A percentile compares a stretch with the other conserved stretches of the same genome.
phyloP scores from a whole-genome alignment of 1,139 yeast species.

The Geotrichum aggregatum region DNA sequence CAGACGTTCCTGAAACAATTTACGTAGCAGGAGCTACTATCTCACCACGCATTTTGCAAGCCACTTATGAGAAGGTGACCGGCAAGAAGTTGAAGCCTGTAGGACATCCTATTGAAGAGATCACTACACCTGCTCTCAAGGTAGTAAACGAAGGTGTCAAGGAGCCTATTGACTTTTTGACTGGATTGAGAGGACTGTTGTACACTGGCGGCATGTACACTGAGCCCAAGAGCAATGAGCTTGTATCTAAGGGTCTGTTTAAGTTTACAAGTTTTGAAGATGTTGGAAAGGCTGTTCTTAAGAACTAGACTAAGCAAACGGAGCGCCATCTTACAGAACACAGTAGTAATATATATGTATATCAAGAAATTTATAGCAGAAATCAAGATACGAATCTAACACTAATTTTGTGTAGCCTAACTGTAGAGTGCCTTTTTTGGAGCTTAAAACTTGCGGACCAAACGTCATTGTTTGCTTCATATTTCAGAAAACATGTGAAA shows the following conservation, averaged over 20 bases:
- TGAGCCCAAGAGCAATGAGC: not conserved
- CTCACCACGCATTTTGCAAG: constrained; percentile 43
- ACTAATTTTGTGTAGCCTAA: too few species aligned
- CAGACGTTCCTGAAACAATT: constrained; percentile 45
- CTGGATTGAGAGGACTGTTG: not conserved
- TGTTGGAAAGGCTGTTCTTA: constrained; percentile 1
- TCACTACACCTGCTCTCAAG: constrained; percentile 10
- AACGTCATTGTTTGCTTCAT: too few species aligned
- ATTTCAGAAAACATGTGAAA: too few species aligned
- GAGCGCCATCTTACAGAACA: too few species aligned
- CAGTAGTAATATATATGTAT: too few species aligned
- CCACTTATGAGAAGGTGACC: constrained; percentile 44
- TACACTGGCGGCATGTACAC: not conserved
- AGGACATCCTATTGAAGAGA: constrained; percentile 8
- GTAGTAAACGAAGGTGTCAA: constrained; percentile 12
- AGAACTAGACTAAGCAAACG: constrained; percentile 1
- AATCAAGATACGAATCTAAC: too few species aligned
- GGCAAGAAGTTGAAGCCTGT: constrained; percentile 39
- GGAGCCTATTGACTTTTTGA: not conserved
- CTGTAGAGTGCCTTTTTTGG: too few species aligned
- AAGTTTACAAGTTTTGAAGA: constrained; percentile 8
- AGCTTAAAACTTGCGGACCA: too few species aligned
- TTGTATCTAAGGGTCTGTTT: constrained; percentile 18
- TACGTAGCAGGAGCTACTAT: constrained; percentile 45
- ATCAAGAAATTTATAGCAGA: too few species aligned